Evolutionary conservation across 495 filamentous ascomycete genomes (phyloP).

Genomic region (Aspergillus biplanus): DNA sequence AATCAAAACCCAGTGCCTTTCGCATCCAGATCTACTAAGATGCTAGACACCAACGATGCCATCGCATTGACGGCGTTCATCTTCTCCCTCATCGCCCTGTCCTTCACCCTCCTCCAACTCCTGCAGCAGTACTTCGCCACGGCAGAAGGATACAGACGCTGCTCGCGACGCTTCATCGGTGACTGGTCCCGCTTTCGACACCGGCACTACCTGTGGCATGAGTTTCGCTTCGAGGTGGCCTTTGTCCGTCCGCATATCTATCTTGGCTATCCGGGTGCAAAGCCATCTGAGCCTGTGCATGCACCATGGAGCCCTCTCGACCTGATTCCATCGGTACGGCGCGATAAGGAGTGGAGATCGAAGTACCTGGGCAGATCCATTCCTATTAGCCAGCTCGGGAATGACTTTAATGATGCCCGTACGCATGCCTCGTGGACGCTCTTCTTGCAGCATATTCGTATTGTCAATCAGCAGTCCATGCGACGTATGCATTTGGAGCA

Average conservation of each 20-base stretch:
- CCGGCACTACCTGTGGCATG: constrained; percentile 1
- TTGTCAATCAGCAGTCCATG: not conserved
- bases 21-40: not conserved
- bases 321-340: not conserved
- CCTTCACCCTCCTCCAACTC: constrained; percentile 5
- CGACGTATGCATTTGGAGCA: not conserved
- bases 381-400: not conserved
- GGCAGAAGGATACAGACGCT: constrained; percentile 10
- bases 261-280: constrained; percentile 1
- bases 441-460: constrained; percentile 3
- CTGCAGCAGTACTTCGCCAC: constrained; percentile 15
- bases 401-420: not conserved
- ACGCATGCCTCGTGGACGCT: constrained; percentile 8
- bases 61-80: not conserved
- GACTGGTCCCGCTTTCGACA: constrained; percentile 11
- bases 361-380: not conserved
- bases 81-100: not conserved
- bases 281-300: not conserved
- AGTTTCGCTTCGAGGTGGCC: constrained; percentile 5
- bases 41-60: not conserved
- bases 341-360: not conserved
- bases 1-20: not conserved
- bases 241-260: constrained; percentile 10
- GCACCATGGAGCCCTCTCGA: not conserved
- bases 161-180: constrained; percentile 8